Evolutionary conservation across 2,329 filamentous ascomycete genomes (phyloP).

Genomic region (Cercospora berteroae): DNA sequence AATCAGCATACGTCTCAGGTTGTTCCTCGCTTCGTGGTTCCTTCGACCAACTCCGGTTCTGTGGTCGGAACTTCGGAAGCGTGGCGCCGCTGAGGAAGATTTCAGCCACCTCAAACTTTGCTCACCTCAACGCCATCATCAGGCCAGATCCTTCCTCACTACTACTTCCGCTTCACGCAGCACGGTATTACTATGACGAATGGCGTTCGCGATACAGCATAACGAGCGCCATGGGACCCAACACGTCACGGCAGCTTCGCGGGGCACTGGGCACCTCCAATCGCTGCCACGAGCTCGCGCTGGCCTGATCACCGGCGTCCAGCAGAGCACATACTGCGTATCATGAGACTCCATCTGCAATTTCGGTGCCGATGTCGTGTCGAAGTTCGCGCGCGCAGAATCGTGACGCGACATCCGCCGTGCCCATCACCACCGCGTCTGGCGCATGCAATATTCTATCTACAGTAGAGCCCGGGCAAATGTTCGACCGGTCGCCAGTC

Average conservation of each 20-base stretch:
- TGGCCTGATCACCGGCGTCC: neutral
- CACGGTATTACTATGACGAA: neutral
- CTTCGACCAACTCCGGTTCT: neutral
- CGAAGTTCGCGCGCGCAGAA: neutral
- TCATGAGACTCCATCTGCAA: neutral
- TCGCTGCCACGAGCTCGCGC: neutral
- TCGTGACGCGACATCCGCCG: neutral
- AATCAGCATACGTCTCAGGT: neutral
- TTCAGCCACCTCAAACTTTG: slow-evolving; percentile 1
- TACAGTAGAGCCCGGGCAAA: slow-evolving; percentile 2
- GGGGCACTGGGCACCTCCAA: neutral
- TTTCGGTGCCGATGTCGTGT: slow-evolving; percentile 7
- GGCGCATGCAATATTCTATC: neutral
- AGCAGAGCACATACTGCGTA: neutral
- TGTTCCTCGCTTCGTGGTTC: neutral
- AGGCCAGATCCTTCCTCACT: neutral
- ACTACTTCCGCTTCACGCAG: neutral
- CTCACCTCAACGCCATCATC: neutral
- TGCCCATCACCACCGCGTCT: neutral
- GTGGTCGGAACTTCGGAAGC: neutral
- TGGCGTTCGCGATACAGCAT: neutral
- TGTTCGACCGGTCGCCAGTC: neutral
- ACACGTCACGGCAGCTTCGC: neutral
- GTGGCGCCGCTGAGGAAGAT: neutral
- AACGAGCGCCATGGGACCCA: neutral